A percentile compares a stretch with the other conserved stretches of the same genome.
These are phyloP conservation scores for Parastagonospora avenae DNA, from an alignment of 2,329 filamentous ascomycete genomes.

Conservation along the genomic window DNA sequence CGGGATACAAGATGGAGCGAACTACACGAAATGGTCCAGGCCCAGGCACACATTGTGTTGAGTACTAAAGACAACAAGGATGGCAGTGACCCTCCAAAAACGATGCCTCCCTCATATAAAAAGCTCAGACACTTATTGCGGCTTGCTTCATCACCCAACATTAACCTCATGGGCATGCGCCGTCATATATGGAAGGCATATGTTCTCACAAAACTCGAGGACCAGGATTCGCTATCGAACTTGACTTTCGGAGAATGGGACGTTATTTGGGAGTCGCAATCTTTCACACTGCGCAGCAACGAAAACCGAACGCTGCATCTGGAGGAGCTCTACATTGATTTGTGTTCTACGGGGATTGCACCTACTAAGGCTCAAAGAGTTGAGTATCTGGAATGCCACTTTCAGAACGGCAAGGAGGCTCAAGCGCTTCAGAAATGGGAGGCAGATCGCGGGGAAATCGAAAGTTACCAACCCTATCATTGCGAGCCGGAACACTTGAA, in stretches of 20 bases:
- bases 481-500: conserved; percentile 56
- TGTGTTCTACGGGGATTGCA: conserved; percentile 20
- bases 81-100: background rate
- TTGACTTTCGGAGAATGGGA: conserved; percentile 41
- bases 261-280: conserved; percentile 39
- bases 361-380: conserved; percentile 26
- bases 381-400: conserved; percentile 34
- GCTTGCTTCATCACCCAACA: conserved; percentile 5
- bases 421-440: conserved; percentile 43
- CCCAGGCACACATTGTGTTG: background rate
- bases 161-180: conserved; percentile 2
- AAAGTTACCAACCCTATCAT: conserved; percentile 9
- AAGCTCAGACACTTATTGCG: conserved; percentile 21
- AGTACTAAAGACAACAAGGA: background rate
- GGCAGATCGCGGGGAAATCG: conserved; percentile 13
- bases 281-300: conserved; percentile 12
- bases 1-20: background rate
- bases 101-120: conserved; percentile 1
- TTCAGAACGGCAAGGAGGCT: conserved; percentile 24
- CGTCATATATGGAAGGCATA: conserved; percentile 41
- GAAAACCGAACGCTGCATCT: conserved; percentile 23
- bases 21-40: background rate
- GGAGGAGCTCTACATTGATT: conserved; percentile 34
- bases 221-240: conserved; percentile 17
- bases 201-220: conserved; percentile 19